Percentiles rank a stretch among this genome's conserved stretches.
Evolutionary conservation across 2,329 filamentous ascomycete genomes (phyloP).

Genomic region (Venturia oleaginea): DNA sequence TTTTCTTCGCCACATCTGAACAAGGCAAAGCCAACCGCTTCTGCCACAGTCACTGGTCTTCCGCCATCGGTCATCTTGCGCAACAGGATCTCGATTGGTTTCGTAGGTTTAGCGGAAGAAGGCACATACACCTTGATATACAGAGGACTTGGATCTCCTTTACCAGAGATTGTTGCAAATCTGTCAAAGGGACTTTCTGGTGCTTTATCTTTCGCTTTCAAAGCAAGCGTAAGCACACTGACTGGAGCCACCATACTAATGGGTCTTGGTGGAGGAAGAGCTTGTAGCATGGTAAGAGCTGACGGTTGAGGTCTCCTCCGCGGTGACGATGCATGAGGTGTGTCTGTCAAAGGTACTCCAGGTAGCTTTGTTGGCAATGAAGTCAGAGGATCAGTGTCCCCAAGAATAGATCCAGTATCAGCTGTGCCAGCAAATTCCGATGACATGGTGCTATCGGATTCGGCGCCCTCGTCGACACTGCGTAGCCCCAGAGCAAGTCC

Average conservation of each 20-base stretch:
- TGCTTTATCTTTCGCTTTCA: constrained; percentile 64
- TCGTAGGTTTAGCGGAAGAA: constrained; percentile 55
- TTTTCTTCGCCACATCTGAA: constrained; percentile 74
- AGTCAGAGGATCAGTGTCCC: constrained; percentile 49
- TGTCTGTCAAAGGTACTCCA: constrained; percentile 34
- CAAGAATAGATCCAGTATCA: constrained; percentile 63
- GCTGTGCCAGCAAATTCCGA: constrained; percentile 33
- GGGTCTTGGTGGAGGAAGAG: constrained; percentile 62
- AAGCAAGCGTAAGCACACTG: constrained; percentile 61
- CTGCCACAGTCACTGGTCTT: constrained; percentile 62
- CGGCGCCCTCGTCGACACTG: constrained; percentile 31
- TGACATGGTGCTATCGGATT: constrained; percentile 30
- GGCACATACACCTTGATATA: constrained; percentile 70
- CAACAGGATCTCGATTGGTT: constrained; percentile 63
- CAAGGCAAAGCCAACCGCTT: constrained; percentile 71
- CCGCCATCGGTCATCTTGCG: constrained; percentile 60
- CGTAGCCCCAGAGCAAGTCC: constrained; percentile 22
- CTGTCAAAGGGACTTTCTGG: constrained; percentile 63
- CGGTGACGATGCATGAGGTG: constrained; percentile 45
- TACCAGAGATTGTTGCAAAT: constrained; percentile 67
- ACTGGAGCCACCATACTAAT: constrained; percentile 63
- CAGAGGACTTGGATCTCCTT: constrained; percentile 68
- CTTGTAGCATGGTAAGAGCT: constrained; percentile 48
- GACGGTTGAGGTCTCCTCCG: constrained; percentile 42
- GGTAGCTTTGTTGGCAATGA: constrained; percentile 37